A percentile compares a stretch with the other conserved stretches of the same genome.
phyloP scores from a whole-genome alignment of 371 early-diverging fungal genomes.

The Blakeslea trispora region DNA sequence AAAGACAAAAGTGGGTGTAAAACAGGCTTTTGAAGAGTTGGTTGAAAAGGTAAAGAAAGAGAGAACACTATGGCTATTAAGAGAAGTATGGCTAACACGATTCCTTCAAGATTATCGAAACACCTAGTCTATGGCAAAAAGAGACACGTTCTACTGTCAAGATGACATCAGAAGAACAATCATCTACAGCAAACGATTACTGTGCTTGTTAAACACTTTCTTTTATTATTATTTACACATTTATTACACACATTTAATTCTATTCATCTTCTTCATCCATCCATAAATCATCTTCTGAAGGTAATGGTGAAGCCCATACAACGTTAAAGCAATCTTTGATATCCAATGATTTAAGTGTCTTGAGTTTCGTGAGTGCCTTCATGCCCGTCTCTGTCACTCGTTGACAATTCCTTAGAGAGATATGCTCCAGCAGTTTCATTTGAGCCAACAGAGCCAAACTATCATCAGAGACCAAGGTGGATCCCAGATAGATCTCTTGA shows the following conservation, averaged over 20 bases:
- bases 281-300: not conserved
- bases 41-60: constrained; percentile 24
- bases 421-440: constrained; percentile 4
- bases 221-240: no score
- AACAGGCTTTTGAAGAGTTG: constrained; percentile 14
- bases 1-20: constrained; percentile 25
- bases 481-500: constrained; percentile 18
- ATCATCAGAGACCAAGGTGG: constrained; percentile 20
- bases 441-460: constrained; percentile 9
- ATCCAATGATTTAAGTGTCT: constrained; percentile 17
- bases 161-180: constrained; percentile 13
- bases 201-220: constrained; percentile 23
- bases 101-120: constrained; percentile 75
- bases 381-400: constrained; percentile 21
- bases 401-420: constrained; percentile 15
- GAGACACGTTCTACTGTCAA: constrained; percentile 34
- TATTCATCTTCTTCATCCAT: not conserved
- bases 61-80: not conserved
- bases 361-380: constrained; percentile 6
- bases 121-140: constrained; percentile 79
- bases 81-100: no score
- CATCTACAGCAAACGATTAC: constrained; percentile 1
- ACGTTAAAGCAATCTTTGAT: constrained; percentile 22
- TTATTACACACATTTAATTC: no score
- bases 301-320: constrained; percentile 4